Base-by-base conservation (phyloP, 148 eudicot genomes). In the Vaccinium darrowii region DNA sequence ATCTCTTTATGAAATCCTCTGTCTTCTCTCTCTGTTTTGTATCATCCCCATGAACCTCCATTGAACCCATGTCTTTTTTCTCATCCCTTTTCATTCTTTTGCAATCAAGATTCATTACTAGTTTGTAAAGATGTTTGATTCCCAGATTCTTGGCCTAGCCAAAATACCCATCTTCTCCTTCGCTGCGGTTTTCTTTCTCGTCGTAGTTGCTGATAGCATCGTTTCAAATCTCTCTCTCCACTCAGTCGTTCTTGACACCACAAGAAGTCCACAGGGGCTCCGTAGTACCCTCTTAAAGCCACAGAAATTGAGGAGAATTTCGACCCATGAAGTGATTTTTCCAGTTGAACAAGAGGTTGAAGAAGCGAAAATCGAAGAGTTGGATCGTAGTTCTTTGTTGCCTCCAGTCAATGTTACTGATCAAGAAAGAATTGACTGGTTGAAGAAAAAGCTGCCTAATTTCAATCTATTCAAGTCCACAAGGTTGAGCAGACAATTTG, bases 401-500 rank as follows among this genome's bases (percentile, higher is more conserved):
- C 63, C 90, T 62, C 90, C 88, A 0, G 1, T 69, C 14, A 88
- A 89, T n/a, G 36, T 65, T 23, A 33, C 90, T 4, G 9, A 1
- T 0, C 58, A 79, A 62, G 76, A 91, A 84, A 84, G 90, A 79
- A 79, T 89, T 2, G 79, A 79, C 4, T 87, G 89, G 80, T 87
- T 89, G 15, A 91, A 81, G 80, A 58, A 72, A 78, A 81, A 71
- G 23, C 25, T 79, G 10, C 84, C 87, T 15, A 72, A 79, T 25
- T 81, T 62, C 14, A 74, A 74, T 67, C 76, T 90, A 16, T 80
- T 93, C 58, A 81, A 90, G 82, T 81, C 91, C 52, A 89, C 93
- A 3, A 33, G 52, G 1, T 8, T 19, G 56, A 71, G 87, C 0
- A 30, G 81, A 51, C 67, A 33, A 50, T 92, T 92, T 30, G 88